Percentiles rank a stretch among this genome's conserved stretches.
Evolutionary conservation across 2,329 filamentous ascomycete genomes (phyloP).

Genomic region (Chaetoscypha palmicola): DNA sequence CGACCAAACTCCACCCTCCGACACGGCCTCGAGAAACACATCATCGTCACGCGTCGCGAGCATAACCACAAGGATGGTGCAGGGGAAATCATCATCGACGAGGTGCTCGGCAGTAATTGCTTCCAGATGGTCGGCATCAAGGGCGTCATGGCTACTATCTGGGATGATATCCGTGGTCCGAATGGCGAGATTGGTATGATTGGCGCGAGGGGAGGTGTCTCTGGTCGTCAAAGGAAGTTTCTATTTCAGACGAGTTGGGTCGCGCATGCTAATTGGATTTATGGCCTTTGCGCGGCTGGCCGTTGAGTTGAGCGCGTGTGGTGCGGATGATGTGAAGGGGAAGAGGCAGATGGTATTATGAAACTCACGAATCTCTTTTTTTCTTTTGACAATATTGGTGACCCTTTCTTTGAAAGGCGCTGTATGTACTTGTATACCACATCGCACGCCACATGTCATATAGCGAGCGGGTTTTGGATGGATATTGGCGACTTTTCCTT

Average conservation of each 20-base stretch:
- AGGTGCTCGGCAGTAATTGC: slow-evolving; percentile 11
- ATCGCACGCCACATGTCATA: too few relatives aligned
- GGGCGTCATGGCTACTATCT: slow-evolving; percentile 19
- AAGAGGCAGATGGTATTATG: too few relatives aligned
- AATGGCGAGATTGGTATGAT: slow-evolving; percentile 20
- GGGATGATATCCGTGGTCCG: slow-evolving; percentile 18
- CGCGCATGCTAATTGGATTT: slow-evolving; percentile 21
- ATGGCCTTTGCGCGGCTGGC: slow-evolving; percentile 4
- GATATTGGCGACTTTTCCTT: too few relatives aligned
- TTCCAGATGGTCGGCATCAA: slow-evolving; percentile 16
- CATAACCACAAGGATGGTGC: slow-evolving; percentile 10
- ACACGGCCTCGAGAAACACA: slow-evolving; percentile 72
- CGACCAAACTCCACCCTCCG: slow-evolving; percentile 52
- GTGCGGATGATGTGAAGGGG: not conserved
- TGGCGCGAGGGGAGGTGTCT: slow-evolving; percentile 17
- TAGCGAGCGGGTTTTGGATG: too few relatives aligned
- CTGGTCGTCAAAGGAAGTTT: slow-evolving; percentile 18
- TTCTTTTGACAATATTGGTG: too few relatives aligned
- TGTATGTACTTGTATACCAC: too few relatives aligned
- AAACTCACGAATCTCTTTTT: too few relatives aligned
- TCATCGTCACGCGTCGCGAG: slow-evolving; percentile 65
- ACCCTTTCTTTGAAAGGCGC: too few relatives aligned
- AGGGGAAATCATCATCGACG: slow-evolving; percentile 12
- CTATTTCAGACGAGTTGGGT: slow-evolving; percentile 14
- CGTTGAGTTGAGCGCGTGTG: not conserved